Conservation (phyloP, 345 rosid species). For the Syzygium aromaticum region DNA sequence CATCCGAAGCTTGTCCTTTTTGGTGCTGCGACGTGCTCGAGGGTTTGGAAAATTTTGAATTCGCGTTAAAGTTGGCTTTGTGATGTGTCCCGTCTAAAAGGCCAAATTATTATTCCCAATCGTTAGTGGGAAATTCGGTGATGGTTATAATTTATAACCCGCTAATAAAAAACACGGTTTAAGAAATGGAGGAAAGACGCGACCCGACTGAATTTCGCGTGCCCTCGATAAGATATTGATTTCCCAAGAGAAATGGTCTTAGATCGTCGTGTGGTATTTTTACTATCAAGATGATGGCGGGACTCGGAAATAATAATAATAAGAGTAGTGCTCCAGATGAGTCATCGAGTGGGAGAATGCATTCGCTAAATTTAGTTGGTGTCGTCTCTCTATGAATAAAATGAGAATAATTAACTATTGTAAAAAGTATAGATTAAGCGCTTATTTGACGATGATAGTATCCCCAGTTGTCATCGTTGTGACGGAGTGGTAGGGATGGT, state of each 20-base stretch:
- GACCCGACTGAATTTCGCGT: background rate
- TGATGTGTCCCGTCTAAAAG: background rate
- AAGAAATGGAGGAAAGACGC: background rate
- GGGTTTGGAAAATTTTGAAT: background rate
- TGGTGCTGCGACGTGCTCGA: background rate
- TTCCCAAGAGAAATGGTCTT: background rate
- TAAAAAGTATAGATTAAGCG: background rate
- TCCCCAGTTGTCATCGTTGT: background rate
- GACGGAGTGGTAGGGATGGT: background rate
- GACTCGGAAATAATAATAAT: background rate
- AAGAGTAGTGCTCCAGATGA: background rate
- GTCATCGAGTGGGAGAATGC: accelerated
- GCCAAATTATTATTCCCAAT: background rate
- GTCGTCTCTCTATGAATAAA: background rate
- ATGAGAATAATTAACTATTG: background rate
- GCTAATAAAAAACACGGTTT: background rate
- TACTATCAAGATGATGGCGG: background rate
- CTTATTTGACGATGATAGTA: accelerated
- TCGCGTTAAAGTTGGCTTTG: background rate
- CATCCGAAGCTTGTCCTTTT: background rate
- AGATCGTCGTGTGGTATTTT: background rate
- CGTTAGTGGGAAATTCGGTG: background rate
- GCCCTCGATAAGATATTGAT: background rate
- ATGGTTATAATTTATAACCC: background rate
- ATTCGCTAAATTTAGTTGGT: background rate